A percentile compares a stretch with the other conserved stretches of the same genome.
Evolutionary conservation across 106 monocot genomes (phyloP).

Genomic region (Apostasia shenzhenica): DNA sequence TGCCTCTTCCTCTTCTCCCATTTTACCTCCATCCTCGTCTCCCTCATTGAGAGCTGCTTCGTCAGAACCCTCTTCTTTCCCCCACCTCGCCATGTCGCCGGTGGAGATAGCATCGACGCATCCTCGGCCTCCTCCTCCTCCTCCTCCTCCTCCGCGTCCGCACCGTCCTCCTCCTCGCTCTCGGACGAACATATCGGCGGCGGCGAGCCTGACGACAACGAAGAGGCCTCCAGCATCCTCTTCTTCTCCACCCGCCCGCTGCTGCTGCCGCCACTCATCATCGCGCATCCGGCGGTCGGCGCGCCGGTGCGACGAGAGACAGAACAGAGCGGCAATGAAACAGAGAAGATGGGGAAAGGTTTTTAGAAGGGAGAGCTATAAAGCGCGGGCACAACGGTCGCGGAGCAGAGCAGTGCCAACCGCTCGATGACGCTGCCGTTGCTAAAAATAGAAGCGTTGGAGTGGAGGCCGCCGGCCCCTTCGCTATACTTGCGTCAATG

Average conservation of each 20-base stretch:
- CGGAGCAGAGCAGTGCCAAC: background rate
- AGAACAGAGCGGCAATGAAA: background rate
- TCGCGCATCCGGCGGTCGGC: background rate
- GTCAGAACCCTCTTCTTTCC: conserved; percentile 26
- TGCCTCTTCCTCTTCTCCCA: conserved; percentile 61
- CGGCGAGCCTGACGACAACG: background rate
- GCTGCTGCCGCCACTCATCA: background rate
- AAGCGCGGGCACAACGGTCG: background rate
- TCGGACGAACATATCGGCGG: conserved; percentile 5
- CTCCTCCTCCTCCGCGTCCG: background rate
- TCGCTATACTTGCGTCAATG: background rate
- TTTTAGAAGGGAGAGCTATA: background rate
- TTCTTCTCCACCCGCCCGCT: background rate
- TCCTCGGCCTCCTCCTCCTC: background rate
- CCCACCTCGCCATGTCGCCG: background rate
- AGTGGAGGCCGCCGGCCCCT: background rate
- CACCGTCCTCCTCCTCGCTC: conserved; percentile 4
- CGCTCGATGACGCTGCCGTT: background rate
- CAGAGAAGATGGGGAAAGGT: background rate
- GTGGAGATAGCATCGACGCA: background rate
- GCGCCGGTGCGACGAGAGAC: background rate
- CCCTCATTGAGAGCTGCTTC: conserved; percentile 73
- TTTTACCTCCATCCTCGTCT: conserved; percentile 56
- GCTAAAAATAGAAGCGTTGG: background rate
- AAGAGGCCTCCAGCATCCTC: background rate